phyloP scores from a whole-genome alignment of 129 eudicot genomes.

The Centaurea solstitialis region DNA sequence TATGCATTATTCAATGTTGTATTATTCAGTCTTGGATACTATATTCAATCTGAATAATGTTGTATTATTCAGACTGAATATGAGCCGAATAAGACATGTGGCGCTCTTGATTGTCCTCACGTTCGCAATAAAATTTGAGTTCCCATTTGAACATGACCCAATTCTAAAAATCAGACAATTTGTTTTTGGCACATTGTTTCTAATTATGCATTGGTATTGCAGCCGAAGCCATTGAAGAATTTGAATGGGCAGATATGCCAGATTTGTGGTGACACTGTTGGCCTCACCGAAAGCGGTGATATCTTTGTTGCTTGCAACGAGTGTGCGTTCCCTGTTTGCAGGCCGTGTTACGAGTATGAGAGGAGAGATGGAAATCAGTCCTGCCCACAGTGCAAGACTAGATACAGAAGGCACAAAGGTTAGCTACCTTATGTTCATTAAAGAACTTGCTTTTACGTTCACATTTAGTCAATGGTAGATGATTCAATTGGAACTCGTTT shows the following conservation, averaged over 20 bases:
- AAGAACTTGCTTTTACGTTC: not conserved
- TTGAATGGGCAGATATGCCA: slow-evolving; percentile 74
- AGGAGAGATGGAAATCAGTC: slow-evolving; percentile 78
- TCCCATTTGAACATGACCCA: too few relatives aligned
- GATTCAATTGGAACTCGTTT: not conserved
- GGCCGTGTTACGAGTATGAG: slow-evolving; percentile 87
- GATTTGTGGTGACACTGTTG: slow-evolving; percentile 80
- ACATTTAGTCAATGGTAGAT: slow-evolving; percentile 5
- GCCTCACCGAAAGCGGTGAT: slow-evolving; percentile 50
- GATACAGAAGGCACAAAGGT: slow-evolving; percentile 86
- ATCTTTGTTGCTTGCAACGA: slow-evolving; percentile 92
- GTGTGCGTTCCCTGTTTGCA: slow-evolving; percentile 90
- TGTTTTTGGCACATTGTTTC: not conserved
- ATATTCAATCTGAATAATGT: too few relatives aligned
- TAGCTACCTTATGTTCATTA: slow-evolving; percentile 11
- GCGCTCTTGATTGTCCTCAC: too few relatives aligned
- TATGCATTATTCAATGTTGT: too few relatives aligned
- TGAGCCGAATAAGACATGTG: too few relatives aligned
- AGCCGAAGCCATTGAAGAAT: slow-evolving; percentile 63
- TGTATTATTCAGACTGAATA: too few relatives aligned
- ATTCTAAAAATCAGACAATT: not conserved
- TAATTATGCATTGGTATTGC: slow-evolving; percentile 27
- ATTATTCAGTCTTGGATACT: too few relatives aligned
- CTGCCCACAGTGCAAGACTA: slow-evolving; percentile 93
- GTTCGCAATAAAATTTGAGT: too few relatives aligned